Conservation (phyloP, 176 grass and related monocot species). For the Cymbopogon citratus region DNA sequence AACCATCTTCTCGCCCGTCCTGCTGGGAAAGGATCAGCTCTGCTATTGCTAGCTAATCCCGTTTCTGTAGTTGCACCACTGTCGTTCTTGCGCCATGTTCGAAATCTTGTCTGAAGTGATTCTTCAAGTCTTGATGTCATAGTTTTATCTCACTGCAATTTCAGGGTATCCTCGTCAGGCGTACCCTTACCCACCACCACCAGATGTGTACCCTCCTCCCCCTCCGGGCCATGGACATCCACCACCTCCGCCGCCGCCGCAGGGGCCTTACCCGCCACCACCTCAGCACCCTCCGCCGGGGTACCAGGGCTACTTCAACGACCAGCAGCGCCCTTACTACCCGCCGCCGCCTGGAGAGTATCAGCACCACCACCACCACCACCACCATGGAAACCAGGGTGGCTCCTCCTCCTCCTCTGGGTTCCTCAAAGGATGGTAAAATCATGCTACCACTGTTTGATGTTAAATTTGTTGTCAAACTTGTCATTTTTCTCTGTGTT, state of each 20-base stretch:
- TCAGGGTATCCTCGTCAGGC: constrained; percentile 16
- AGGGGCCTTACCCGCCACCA: constrained; percentile 10
- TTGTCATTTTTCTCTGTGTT: too few relatives aligned
- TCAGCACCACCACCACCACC: background rate
- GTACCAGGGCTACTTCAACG: constrained; percentile 45
- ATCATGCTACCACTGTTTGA: background rate
- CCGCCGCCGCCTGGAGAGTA: background rate
- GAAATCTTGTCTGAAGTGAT: too few relatives aligned
- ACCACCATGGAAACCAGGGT: too few relatives aligned
- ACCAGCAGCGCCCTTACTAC: constrained; percentile 29
- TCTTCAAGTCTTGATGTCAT: too few relatives aligned
- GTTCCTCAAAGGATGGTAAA: constrained; percentile 46
- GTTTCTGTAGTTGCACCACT: too few relatives aligned
- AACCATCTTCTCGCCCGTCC: too few relatives aligned
- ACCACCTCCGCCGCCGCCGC: constrained; percentile 18
- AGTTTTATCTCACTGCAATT: background rate
- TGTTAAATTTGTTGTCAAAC: background rate
- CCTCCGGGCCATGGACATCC: background rate
- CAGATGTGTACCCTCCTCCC: constrained; percentile 20
- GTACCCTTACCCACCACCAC: constrained; percentile 26
- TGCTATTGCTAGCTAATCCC: too few relatives aligned
- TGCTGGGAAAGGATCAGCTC: too few relatives aligned
- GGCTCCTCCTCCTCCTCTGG: too few relatives aligned
- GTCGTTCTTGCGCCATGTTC: too few relatives aligned
- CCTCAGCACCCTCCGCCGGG: constrained; percentile 25